A percentile compares a stretch with the other conserved stretches of the same genome.
These are phyloP conservation scores for Rhodotorula taiwanensis DNA, from an alignment of 768 basidiomycete species.

Conservation along the genomic window DNA sequence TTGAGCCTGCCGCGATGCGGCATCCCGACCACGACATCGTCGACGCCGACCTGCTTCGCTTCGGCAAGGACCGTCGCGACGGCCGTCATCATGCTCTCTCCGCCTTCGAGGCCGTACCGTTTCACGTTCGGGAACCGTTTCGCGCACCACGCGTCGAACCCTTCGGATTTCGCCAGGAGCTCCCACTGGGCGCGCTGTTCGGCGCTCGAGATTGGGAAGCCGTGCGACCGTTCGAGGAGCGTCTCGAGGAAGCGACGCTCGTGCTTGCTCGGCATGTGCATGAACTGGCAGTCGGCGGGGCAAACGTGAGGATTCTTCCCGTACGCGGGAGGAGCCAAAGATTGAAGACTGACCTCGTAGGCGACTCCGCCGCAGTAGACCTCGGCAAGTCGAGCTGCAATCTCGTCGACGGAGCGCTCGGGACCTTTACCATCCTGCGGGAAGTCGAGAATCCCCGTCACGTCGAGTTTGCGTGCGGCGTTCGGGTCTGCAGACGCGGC, in stretches of 20 bases:
- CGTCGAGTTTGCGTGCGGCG: conserved; percentile 10
- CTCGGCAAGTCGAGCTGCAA: conserved; percentile 60
- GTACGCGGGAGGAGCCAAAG: too few species aligned
- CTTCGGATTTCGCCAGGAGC: conserved; percentile 67
- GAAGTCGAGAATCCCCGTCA: conserved; percentile 31
- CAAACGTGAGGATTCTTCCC: not conserved
- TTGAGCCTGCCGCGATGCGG: conserved; percentile 47
- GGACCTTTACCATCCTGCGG: conserved; percentile 42
- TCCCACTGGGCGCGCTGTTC: conserved; percentile 55
- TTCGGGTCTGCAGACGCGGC: too few species aligned
- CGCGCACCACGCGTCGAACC: conserved; percentile 76
- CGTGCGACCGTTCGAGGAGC: conserved; percentile 55
- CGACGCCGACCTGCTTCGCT: conserved; percentile 54
- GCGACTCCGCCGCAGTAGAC: conserved; percentile 80
- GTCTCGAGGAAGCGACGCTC: conserved; percentile 86
- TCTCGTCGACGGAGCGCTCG: conserved; percentile 58
- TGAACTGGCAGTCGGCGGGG: conserved; percentile 23
- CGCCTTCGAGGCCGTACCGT: conserved; percentile 63
- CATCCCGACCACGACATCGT: conserved; percentile 25
- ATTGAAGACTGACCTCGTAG: conserved; percentile 63
- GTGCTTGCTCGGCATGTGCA: conserved; percentile 71
- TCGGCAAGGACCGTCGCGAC: conserved; percentile 66
- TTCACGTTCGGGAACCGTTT: conserved; percentile 70
- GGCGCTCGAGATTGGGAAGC: conserved; percentile 36
- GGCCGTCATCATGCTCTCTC: conserved; percentile 87